These are phyloP conservation scores for Cercophora newfieldiana DNA, from an alignment of 495 filamentous ascomycete genomes.

Conservation along the genomic window DNA sequence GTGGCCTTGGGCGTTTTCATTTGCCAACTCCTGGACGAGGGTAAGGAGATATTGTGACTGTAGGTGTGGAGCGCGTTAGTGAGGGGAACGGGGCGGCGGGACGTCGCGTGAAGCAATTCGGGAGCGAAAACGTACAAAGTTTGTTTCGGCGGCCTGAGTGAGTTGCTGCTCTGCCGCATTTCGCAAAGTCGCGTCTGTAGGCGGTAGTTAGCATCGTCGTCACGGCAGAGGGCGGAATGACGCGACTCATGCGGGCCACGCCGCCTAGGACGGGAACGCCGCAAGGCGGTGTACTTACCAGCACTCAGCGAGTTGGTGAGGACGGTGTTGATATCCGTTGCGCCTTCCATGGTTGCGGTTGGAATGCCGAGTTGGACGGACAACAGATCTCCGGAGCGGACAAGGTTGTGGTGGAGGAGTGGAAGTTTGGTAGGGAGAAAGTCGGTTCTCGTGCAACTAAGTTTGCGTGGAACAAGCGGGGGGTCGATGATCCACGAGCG, in stretches of 20 bases:
- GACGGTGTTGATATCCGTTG: slow-evolving; percentile 61
- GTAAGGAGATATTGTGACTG: slow-evolving; percentile 89
- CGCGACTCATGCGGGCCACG: slow-evolving; percentile 21
- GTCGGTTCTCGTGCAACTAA: slow-evolving; percentile 34
- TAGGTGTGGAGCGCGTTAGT: slow-evolving; percentile 25
- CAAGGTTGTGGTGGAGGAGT: slow-evolving; percentile 25
- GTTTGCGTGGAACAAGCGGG: slow-evolving; percentile 42
- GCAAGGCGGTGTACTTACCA: slow-evolving; percentile 58
- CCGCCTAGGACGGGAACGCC: slow-evolving; percentile 12
- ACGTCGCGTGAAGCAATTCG: not conserved
- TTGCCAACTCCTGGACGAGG: slow-evolving; percentile 88
- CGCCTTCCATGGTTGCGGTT: slow-evolving; percentile 47
- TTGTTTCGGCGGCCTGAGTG: slow-evolving; percentile 81
- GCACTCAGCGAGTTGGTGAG: slow-evolving; percentile 88
- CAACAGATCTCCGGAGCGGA: slow-evolving; percentile 20
- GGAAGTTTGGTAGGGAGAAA: slow-evolving; percentile 33
- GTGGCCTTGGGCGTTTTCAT: slow-evolving; percentile 77
- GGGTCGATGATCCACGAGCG: slow-evolving; percentile 31
- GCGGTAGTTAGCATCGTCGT: slow-evolving; percentile 24
- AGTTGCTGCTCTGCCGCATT: slow-evolving; percentile 92
- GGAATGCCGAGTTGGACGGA: slow-evolving; percentile 22
- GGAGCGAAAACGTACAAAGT: slow-evolving; percentile 73
- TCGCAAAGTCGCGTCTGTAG: slow-evolving; percentile 80
- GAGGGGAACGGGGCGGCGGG: not conserved
- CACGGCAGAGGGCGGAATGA: slow-evolving; percentile 18